Base-by-base conservation (phyloP, 73 alveolate genomes). In the Durusdinium trenchii region DNA sequence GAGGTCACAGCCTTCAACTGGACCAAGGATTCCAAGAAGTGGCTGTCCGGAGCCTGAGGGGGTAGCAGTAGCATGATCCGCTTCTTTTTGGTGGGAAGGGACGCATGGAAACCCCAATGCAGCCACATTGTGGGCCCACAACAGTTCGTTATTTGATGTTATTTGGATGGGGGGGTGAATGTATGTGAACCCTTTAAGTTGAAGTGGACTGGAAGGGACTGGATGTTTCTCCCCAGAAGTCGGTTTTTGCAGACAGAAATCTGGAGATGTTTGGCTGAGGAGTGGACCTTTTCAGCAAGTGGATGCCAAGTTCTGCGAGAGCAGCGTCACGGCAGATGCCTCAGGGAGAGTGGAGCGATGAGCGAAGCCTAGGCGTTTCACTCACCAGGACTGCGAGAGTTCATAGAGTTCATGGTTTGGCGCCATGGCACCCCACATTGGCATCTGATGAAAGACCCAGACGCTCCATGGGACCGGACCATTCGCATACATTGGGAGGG, bases 1-100 rank as follows among this genome's bases (percentile, higher is more conserved):
- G 42, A 91, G 97, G 97, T 91, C 75, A 91, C 97, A 5, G 97
- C 97, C 60, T 91, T 47, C 87, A 91, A 91, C 60, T 91, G 97
- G 97, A 91, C 97, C 18, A 61, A 91, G 6, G 97, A 91, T 57
- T 91, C 97, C 61, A 67, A 91, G 76, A 91, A 91, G 54, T 91
- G 97, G 97, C 60, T 91, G 95, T 35, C 0, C 20, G 40, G n/a
- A 1, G n/a, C 36, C 57, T 47, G 52, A 54, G 62, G 43, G 18
- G n/a, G 26, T 52, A 78, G 40, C 38, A 0, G 60, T 2, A 9
- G 20, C 42, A 23, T 40, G 26, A 43, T 3, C 30, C 51, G 9
- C 50, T 73, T 42, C 6, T 73, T 23, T 1, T 16, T 10, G 3
- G 18, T 73, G 50, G 84, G 32, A 7, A n/a, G n/a, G n/a, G n/a